Evolutionary conservation across 441 rosid species (phyloP), one percentile per base, ranked within the genome.

Genomic region (Croton laevigatus): DNA sequence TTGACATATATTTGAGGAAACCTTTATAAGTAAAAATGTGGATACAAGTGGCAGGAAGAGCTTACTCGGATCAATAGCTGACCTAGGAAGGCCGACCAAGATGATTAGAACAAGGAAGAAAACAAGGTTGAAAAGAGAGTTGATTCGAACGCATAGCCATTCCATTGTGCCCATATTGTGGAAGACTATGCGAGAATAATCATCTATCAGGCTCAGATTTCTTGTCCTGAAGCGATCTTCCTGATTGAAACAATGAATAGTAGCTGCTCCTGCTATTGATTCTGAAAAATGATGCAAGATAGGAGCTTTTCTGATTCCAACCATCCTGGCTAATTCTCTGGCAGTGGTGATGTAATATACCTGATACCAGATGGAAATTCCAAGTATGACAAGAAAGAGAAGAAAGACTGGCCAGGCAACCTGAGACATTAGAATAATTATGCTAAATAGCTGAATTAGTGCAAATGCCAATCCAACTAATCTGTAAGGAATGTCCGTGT

Each of bases 291-390:
- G 95, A 73, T 89, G 89, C 69, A 87, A 79, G 67, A 86, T 79
- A 52, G 95, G 92, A 64, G 90, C 88, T 75, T 89, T 89, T 68
- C 78, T 73, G 60, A 76, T 81, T 61, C 90, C 89, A 72, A 87
- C 85, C 88, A 89, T 85, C 83, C 92, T 83, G 27, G 92, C 91
- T 64, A 89, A 77, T 73, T 89, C 92, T 79, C 95, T 82, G 0
- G 95, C 91, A 32, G 90, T 87, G 44, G 85, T 72, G 54, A 83
- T 85, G 73, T 87, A 86, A 70, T 83, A 84, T 82, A 65, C 94
- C 87, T 87, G 90, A 69, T 83, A 87, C 89, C 89, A 84, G 38
- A 81, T 59, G 65, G 89, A 89, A 76, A 87, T 81, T 53, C 86
- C 87, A 23, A 87, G 71, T 72, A 87, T 67, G 70, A 76, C 23